Percentiles rank a stretch among this genome's conserved stretches.
Evolutionary conservation across 2,329 filamentous ascomycete genomes (phyloP).

Genomic region (Stemphylium lycopersici): DNA sequence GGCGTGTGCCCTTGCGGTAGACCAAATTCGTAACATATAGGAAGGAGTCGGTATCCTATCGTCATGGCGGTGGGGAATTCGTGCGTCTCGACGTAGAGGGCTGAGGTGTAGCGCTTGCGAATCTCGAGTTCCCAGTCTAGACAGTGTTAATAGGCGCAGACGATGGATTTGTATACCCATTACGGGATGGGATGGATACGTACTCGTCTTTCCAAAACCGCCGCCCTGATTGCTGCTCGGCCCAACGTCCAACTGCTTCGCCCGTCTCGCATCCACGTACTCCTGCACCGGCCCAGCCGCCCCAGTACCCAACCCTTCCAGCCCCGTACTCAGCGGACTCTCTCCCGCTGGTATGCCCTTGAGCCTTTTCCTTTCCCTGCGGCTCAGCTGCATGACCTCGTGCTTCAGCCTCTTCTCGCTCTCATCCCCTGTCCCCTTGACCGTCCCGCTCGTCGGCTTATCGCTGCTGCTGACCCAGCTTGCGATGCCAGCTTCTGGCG

Average conservation of each 20-base stretch:
- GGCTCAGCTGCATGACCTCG: slow-evolving; percentile 67
- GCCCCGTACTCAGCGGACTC: slow-evolving; percentile 9
- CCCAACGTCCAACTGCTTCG: slow-evolving; percentile 64
- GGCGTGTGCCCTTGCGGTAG: slow-evolving; percentile 60
- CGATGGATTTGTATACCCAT: not conserved
- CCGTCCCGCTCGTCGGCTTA: slow-evolving; percentile 73
- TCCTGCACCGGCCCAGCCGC: slow-evolving; percentile 33
- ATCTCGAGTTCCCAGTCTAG: slow-evolving; percentile 68
- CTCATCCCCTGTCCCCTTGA: slow-evolving; percentile 66
- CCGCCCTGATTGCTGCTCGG: slow-evolving; percentile 70
- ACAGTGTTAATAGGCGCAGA: slow-evolving; percentile 9
- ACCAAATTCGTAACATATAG: slow-evolving; percentile 70
- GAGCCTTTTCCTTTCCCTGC: slow-evolving; percentile 64
- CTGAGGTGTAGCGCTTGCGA: slow-evolving; percentile 67
- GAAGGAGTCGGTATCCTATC: slow-evolving; percentile 65
- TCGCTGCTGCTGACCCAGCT: slow-evolving; percentile 72
- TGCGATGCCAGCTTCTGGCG: slow-evolving; percentile 67
- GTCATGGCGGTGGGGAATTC: slow-evolving; percentile 66
- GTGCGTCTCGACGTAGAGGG: slow-evolving; percentile 65
- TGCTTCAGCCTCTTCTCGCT: slow-evolving; percentile 67
- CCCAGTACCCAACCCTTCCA: slow-evolving; percentile 16
- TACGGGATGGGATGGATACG: slow-evolving; percentile 40
- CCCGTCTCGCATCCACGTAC: slow-evolving; percentile 47
- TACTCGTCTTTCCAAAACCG: slow-evolving; percentile 80
- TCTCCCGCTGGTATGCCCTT: slow-evolving; percentile 59